These are phyloP conservation scores for Mediolabrus comicus DNA, from an alignment of 108 stramenopile species.

Conservation along the genomic window DNA sequence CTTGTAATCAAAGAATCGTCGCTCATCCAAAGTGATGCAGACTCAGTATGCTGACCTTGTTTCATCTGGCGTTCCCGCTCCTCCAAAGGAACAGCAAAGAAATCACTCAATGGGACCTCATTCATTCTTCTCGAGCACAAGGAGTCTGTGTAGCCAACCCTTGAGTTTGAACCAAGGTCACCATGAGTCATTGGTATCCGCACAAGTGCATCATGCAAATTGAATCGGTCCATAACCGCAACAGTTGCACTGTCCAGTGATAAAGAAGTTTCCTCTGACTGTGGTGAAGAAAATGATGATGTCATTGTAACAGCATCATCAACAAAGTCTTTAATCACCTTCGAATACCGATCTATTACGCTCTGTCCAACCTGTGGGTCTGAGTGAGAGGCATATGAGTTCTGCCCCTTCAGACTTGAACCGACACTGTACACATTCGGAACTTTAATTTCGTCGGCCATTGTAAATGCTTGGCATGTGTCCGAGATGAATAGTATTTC, in stretches of 20 bases:
- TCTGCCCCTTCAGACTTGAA: constrained; percentile 61
- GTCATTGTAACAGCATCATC: constrained; percentile 38
- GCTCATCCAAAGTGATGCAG: constrained; percentile 20
- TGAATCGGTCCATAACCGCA: constrained; percentile 42
- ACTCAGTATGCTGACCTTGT: background rate
- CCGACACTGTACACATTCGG: constrained; percentile 77
- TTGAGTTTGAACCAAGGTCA: constrained; percentile 27
- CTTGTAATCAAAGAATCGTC: background rate
- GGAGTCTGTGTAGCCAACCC: constrained; percentile 30
- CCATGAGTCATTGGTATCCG: constrained; percentile 40
- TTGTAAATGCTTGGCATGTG: constrained; percentile 94
- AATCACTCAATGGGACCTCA: constrained; percentile 53
- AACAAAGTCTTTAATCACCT: constrained; percentile 38
- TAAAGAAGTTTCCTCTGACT: background rate
- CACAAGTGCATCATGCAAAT: constrained; percentile 32
- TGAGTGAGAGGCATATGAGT: constrained; percentile 64
- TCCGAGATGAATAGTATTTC: constrained; percentile 86
- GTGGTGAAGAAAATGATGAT: background rate
- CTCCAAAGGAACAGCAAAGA: constrained; percentile 44
- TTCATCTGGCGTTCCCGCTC: constrained; percentile 7
- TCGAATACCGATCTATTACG: constrained; percentile 45
- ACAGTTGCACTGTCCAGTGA: constrained; percentile 28
- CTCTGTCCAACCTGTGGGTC: constrained; percentile 54
- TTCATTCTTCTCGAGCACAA: constrained; percentile 34
- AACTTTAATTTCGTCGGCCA: constrained; percentile 56